These are phyloP conservation scores for Boletus coffeatus DNA, from an alignment of 1,284 basidiomycete genomes.

Conservation along the genomic window DNA sequence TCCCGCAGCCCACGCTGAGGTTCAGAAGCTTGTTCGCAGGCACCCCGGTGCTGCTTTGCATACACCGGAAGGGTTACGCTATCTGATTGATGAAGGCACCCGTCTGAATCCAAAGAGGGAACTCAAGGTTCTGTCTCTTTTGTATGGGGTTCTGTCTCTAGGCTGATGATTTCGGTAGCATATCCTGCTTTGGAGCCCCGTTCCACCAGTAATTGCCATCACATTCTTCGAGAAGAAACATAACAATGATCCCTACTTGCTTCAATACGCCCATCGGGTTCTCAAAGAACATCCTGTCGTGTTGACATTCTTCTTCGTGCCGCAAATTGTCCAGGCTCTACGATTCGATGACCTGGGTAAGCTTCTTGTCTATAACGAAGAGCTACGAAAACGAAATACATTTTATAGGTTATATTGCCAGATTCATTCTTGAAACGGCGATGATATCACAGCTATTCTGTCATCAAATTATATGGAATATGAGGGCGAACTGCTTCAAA, in stretches of 20 bases:
- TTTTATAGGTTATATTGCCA: constrained; percentile 79
- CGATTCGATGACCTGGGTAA: constrained; percentile 83
- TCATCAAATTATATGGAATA: constrained; percentile 99
- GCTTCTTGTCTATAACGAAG: constrained; percentile 14
- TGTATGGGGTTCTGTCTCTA: background rate
- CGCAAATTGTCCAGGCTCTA: constrained; percentile 96
- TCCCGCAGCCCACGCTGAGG: constrained; percentile 58
- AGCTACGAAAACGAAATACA: constrained; percentile 2
- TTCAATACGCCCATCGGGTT: constrained; percentile 97
- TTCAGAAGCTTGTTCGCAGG: constrained; percentile 69
- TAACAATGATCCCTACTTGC: constrained; percentile 76
- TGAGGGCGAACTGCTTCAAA: constrained; percentile 97
- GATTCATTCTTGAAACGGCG: constrained; percentile 96
- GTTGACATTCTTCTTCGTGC: constrained; percentile 98
- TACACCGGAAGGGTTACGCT: constrained; percentile 74
- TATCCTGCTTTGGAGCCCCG: constrained; percentile 84
- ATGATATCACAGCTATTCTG: constrained; percentile 98
- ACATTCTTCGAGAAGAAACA: constrained; percentile 86
- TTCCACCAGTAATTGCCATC: constrained; percentile 83
- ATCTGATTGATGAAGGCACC: constrained; percentile 72
- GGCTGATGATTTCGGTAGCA: constrained; percentile 45
- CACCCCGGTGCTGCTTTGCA: constrained; percentile 70
- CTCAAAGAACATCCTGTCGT: constrained; percentile 94
- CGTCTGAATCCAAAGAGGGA: constrained; percentile 56
- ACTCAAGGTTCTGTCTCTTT: constrained; percentile 52